A percentile compares a stretch with the other conserved stretches of the same genome.
phyloP scores from a whole-genome alignment of 768 basidiomycete species.

The Tulasnella sp. region DNA sequence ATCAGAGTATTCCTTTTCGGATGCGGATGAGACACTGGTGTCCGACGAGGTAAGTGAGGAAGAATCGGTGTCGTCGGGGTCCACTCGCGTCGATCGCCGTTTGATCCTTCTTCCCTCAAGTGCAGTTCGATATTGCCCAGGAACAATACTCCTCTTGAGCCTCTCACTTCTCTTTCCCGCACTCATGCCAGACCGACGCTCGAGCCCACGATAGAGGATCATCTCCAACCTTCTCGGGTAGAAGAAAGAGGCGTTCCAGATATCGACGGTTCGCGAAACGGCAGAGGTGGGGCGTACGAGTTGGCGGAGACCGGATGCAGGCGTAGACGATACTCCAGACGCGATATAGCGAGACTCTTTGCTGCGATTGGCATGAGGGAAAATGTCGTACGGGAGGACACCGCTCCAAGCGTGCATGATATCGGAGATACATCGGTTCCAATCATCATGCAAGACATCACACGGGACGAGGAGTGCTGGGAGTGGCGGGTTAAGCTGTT shows the following conservation, averaged over 20 bases:
- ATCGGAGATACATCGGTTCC: constrained; percentile 54
- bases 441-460: constrained; percentile 67
- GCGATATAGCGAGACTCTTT: constrained; percentile 34
- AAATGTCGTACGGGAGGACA: constrained; percentile 39
- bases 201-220: constrained; percentile 65
- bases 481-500: constrained; percentile 21
- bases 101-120: neutral
- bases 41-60: constrained; percentile 4
- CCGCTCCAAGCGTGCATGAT: constrained; percentile 63
- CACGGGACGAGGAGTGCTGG: constrained; percentile 59
- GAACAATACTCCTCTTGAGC: constrained; percentile 32
- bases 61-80: constrained; percentile 29
- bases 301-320: neutral
- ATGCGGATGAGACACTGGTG: neutral
- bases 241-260: constrained; percentile 75
- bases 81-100: neutral
- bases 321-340: neutral
- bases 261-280: constrained; percentile 53
- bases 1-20: constrained; percentile 7
- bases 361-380: constrained; percentile 24
- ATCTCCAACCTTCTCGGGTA: constrained; percentile 60
- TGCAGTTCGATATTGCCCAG: constrained; percentile 1
- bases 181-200: constrained; percentile 57
- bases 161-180: constrained; percentile 44
- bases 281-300: constrained; percentile 3